Evolutionary conservation across 148 eudicot species (phyloP), one percentile per base, ranked within the genome.

Genomic region (Silene latifolia): DNA sequence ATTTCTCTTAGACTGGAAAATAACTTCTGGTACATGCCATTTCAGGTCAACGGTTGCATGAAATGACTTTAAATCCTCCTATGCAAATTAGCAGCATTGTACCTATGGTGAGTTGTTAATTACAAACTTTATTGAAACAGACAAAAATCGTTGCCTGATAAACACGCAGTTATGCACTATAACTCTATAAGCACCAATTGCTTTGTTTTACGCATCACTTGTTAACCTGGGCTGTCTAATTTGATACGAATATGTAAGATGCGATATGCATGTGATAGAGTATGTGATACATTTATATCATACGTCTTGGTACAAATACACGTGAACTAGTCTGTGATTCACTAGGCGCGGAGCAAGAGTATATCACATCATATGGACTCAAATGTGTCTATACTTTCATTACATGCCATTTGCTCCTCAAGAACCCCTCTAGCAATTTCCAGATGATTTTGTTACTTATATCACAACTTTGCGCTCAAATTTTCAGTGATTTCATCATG

Each of bases 11-110:
- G 42, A 32, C 23, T 48, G n/a, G 39, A 23, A 32, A 63, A 15
- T 64, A 19, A n/a, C 44, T 32, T 24, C 72, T 58, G 13, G 11
- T 46, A 39, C 58, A 24, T 39, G 42, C 72, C 29, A 68, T 56
- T 83, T 69, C 76, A 95, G 97, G 97, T 86, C 99, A 95, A 79
- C 82, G 97, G 73, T 79, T 95, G 76, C 97, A 92, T 90, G 94
- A 90, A 79, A 88, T 95, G 96, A 82, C 81, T 29, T 72, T 95
- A 76, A 87, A 89, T 77, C 92, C 93, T 80, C 93, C 97, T 25
- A 62, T 78, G 58, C 72, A 83, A 79, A 78, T 95, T 61, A 56
- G 29, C 69, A 81, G 79, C 61, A 85, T 90, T 66, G 72, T 86
- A 82, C 92, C 91, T 69, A 39, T 79, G 73, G 99, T 95, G 71